Base-by-base conservation (phyloP, 108 stramenopile species). In the Fragilariopsis cylindrus region DNA sequence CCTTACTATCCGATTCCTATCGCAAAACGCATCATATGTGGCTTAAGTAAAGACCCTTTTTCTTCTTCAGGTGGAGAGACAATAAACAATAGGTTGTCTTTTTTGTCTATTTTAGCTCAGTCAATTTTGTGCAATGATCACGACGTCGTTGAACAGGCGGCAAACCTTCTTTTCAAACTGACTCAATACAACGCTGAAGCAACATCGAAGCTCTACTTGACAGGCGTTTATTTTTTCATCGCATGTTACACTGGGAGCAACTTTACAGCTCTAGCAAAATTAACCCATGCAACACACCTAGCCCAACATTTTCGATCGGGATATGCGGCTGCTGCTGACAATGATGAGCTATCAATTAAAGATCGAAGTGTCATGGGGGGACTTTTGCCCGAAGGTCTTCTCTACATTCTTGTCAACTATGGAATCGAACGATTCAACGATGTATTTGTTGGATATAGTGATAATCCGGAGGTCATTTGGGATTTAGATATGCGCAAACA, bases 391-490 rank as follows among this genome's bases (percentile, higher is more conserved):
- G 88, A 87, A 74, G 89, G 89, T 21, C 52, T 95, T 53, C 74
- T 95, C 9, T 73, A 65, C 55, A 76, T 92, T 42, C 76, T 95
- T 6, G 71, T 79, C n/a, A 95, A 92, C 75, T 84, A 90, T 73
- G 93, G 93, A 19, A 70, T 64, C 9, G 71, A 90, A 67, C 76
- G 79, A 47, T 95, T 92, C 57, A 72, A 78, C 9, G 86, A 90
- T 8, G 69, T 86, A 5, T 91, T 92, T 70, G 77, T 88, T 50
- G 83, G 85, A 55, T 77, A 88, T 57, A 81, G 78, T 48, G 88
- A 95, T 72, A 90, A 86, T 19, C 93, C 93, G 21, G 93, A 95
- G 74, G 93, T 95, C 2, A 92, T 95, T 56, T 95, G 93, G 93
- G 82, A 79, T 65, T 74, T 84, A 53, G 86, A 88, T 12, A 89